These are phyloP conservation scores for Fraxinus dipetala DNA, from an alignment of 305 asterid species.

Conservation along the genomic window DNA sequence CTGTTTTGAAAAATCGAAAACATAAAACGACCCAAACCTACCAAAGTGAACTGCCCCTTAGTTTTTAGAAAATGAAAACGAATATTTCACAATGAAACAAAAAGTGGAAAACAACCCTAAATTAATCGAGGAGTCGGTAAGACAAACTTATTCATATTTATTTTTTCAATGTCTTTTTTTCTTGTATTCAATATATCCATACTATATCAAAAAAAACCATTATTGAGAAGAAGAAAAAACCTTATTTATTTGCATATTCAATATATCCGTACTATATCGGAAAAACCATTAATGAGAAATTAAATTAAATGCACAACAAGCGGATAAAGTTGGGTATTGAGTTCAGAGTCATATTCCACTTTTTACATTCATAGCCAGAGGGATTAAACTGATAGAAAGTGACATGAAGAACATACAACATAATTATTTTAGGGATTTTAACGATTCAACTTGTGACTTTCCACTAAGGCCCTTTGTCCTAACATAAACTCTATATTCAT, in stretches of 20 bases:
- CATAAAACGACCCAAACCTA: too few relatives aligned
- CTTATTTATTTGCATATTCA: background rate
- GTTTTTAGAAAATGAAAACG: too few relatives aligned
- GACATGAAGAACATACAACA: background rate
- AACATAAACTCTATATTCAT: constrained; percentile 34
- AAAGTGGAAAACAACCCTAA: background rate
- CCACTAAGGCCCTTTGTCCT: constrained; percentile 46
- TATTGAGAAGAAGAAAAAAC: too few relatives aligned
- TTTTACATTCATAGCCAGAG: background rate
- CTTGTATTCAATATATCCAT: too few relatives aligned
- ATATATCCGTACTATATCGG: too few relatives aligned
- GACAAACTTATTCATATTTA: too few relatives aligned
- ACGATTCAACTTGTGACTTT: constrained; percentile 44
- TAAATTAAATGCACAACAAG: background rate
- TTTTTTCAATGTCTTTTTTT: too few relatives aligned
- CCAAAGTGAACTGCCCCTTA: too few relatives aligned
- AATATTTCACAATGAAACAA: background rate
- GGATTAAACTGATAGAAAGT: background rate
- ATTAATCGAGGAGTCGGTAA: background rate
- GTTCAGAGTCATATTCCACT: background rate
- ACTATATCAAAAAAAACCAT: too few relatives aligned
- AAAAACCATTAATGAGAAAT: background rate
- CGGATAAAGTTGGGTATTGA: background rate
- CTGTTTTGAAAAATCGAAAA: too few relatives aligned
- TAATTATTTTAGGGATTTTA: constrained; percentile 20